Conservation (phyloP, 768 basidiomycete species). For the Trametes villosa region DNA sequence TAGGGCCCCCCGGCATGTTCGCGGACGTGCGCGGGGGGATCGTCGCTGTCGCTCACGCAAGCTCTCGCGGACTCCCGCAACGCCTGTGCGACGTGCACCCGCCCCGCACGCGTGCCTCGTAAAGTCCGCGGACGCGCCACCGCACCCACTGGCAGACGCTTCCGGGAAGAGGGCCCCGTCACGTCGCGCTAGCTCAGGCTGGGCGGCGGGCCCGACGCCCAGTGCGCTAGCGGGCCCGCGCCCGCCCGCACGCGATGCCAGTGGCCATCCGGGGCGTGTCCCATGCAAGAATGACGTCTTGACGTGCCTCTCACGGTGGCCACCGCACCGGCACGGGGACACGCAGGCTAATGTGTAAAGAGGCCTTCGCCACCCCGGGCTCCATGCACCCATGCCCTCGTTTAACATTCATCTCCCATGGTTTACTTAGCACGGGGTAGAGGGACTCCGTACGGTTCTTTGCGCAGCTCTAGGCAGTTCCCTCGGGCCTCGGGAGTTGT, state of each 20-base stretch:
- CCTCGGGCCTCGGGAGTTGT: no score
- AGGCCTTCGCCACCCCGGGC: neutral
- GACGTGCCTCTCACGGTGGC: neutral
- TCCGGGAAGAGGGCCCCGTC: neutral
- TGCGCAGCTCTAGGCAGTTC: no score
- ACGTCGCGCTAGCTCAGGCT: neutral
- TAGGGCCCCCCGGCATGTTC: neutral
- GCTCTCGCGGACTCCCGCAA: no score
- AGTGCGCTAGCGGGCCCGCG: neutral
- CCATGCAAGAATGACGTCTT: slow-evolving; percentile 1
- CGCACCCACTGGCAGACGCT: no score
- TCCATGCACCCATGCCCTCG: neutral
- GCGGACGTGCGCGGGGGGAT: neutral
- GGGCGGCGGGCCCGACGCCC: neutral
- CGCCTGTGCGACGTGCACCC: neutral
- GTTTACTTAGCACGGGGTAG: neutral
- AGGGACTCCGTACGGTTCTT: no score
- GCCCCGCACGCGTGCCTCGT: neutral
- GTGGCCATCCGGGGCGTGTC: neutral
- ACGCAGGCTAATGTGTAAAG: slow-evolving; percentile 8
- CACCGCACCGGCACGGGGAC: neutral
- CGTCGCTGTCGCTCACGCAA: neutral
- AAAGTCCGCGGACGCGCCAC: neutral
- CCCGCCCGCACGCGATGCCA: no score
- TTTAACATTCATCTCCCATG: neutral